Evolutionary conservation across 192 early-diverging fungal genomes (phyloP).

Genomic region (Geranomyces michiganensis): DNA sequence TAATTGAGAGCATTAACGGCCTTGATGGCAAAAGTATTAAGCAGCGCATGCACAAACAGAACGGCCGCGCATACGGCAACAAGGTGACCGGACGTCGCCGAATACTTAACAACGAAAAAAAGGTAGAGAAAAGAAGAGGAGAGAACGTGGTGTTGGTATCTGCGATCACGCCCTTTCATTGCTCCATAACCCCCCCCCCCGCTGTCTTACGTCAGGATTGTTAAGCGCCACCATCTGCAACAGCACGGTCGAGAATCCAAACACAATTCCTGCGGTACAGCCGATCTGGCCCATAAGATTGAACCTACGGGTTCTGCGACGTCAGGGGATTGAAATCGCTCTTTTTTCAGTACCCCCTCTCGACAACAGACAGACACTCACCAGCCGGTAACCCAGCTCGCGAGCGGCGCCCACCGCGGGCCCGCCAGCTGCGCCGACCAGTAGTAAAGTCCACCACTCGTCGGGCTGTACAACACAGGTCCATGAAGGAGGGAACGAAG

Average conservation of each 20-base stretch:
- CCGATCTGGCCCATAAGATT: conserved; percentile 9
- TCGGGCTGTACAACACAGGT: neutral
- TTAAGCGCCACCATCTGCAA: neutral
- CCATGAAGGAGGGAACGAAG: neutral
- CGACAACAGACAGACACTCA: too few species aligned
- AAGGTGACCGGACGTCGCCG: neutral
- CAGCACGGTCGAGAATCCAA: neutral
- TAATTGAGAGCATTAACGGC: conserved; percentile 8
- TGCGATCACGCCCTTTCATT: too few species aligned
- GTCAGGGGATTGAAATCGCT: too few species aligned
- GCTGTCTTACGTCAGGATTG: neutral
- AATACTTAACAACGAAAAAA: neutral
- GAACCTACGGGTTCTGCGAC: conserved; percentile 10
- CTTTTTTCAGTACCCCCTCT: too few species aligned
- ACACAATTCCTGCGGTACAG: neutral
- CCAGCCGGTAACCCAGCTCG: conserved; percentile 2
- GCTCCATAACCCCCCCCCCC: too few species aligned
- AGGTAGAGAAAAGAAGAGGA: neutral
- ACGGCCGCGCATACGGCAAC: conserved; percentile 2
- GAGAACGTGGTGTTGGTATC: too few species aligned
- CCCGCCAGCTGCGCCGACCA: conserved; percentile 6
- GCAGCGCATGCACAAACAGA: conserved; percentile 1
- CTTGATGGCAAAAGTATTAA: conserved; percentile 22
- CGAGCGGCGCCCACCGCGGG: neutral
- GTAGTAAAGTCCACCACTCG: neutral